Evolutionary conservation across 306 rosid genomes (phyloP).

Genomic region (Oemleria cerasiformis): DNA sequence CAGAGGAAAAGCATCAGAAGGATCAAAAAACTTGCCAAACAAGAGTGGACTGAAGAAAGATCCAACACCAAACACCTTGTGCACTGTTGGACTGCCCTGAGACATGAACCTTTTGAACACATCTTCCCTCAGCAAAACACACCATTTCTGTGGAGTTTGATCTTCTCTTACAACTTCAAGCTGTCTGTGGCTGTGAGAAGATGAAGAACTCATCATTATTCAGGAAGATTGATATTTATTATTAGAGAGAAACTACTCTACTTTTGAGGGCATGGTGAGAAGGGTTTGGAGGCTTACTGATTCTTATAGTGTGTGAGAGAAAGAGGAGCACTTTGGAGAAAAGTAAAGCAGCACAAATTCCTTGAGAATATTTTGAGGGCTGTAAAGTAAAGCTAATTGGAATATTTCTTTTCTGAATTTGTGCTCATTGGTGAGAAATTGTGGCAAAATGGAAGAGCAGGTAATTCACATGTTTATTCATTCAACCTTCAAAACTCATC

Average conservation of each 20-base stretch:
- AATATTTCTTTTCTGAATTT: constrained; percentile 47
- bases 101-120: constrained; percentile 58
- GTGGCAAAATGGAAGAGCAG: constrained; percentile 36
- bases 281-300: constrained; percentile 33
- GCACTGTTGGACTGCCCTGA: constrained; percentile 46
- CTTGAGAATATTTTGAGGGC: constrained; percentile 54
- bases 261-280: constrained; percentile 34
- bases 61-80: constrained; percentile 71
- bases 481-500: constrained; percentile 17
- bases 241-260: background rate
- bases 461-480: constrained; percentile 14
- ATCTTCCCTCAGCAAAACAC: constrained; percentile 71
- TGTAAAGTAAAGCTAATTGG: constrained; percentile 73
- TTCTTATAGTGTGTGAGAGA: constrained; percentile 43
- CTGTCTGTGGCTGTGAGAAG: constrained; percentile 30
- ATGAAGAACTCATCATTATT: constrained; percentile 29
- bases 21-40: constrained; percentile 93
- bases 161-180: constrained; percentile 69
- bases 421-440: constrained; percentile 29
- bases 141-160: constrained; percentile 71
- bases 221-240: background rate
- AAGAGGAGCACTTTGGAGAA: constrained; percentile 24
- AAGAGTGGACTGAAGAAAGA: constrained; percentile 88
- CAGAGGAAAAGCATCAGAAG: constrained; percentile 94
- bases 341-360: constrained; percentile 68